A percentile compares a stretch with the other conserved stretches of the same genome.
Evolutionary conservation across 495 filamentous ascomycete species (phyloP).

Genomic region (Xylaria castorea): DNA sequence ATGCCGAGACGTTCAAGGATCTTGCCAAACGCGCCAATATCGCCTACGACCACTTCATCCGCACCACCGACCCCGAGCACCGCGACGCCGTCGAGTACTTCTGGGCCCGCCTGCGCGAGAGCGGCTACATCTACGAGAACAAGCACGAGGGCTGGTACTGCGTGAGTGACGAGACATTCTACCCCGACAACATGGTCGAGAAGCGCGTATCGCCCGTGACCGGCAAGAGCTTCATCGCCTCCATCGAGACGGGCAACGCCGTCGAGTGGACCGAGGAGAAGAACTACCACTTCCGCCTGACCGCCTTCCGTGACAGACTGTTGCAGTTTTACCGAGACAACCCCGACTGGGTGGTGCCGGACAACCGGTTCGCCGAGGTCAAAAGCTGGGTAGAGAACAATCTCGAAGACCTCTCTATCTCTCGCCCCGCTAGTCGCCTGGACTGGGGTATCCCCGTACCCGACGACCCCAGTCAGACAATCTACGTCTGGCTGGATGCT

Average conservation of each 20-base stretch:
- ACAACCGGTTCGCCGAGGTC: slow-evolving; percentile 69
- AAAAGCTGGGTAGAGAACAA: slow-evolving; percentile 70
- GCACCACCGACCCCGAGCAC: slow-evolving; percentile 86
- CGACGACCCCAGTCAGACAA: slow-evolving; percentile 82
- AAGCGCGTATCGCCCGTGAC: slow-evolving; percentile 78
- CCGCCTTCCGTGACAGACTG: slow-evolving; percentile 74
- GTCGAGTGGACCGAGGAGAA: slow-evolving; percentile 95
- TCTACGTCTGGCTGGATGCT: slow-evolving; percentile 98
- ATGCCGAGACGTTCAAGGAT: slow-evolving; percentile 68
- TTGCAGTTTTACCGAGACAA: slow-evolving; percentile 79
- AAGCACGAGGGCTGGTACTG: slow-evolving; percentile 97
- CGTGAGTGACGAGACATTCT: slow-evolving; percentile 95
- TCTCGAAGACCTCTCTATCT: slow-evolving; percentile 86
- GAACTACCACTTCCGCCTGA: slow-evolving; percentile 95
- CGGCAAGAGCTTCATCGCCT: slow-evolving; percentile 80
- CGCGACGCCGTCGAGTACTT: slow-evolving; percentile 87
- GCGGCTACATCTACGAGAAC: slow-evolving; percentile 80
- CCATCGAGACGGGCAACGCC: slow-evolving; percentile 84
- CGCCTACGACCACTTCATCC: slow-evolving; percentile 82
- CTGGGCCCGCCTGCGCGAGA: slow-evolving; percentile 78
- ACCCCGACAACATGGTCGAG: slow-evolving; percentile 76
- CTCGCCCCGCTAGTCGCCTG: slow-evolving; percentile 77
- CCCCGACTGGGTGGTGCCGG: slow-evolving; percentile 73
- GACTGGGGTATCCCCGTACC: slow-evolving; percentile 93
- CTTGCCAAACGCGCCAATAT: slow-evolving; percentile 73